These are phyloP conservation scores for Penicillium sp. DNA, from an alignment of 2,329 filamentous ascomycete genomes.

Conservation along the genomic window DNA sequence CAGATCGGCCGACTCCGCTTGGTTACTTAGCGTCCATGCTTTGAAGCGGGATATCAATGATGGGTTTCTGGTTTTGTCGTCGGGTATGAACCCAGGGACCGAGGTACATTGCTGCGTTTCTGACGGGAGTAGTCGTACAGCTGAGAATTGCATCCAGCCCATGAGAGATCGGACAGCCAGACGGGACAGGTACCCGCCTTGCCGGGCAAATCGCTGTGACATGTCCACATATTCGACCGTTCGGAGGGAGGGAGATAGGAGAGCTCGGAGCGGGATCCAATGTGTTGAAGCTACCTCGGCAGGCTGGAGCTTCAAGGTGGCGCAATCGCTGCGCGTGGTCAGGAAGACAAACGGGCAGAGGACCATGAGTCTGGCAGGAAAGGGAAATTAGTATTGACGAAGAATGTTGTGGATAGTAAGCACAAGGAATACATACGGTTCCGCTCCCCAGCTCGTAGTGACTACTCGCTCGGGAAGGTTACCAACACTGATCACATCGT, in stretches of 20 bases:
- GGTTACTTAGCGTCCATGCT: slow-evolving; percentile 32
- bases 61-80: slow-evolving; percentile 26
- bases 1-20: slow-evolving; percentile 34
- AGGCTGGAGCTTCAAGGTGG: slow-evolving; percentile 64
- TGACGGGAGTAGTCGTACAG: slow-evolving; percentile 63
- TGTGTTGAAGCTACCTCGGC: slow-evolving; percentile 69
- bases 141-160: slow-evolving; percentile 69
- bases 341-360: slow-evolving; percentile 70
- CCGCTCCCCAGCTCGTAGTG: slow-evolving; percentile 66
- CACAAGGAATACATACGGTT: slow-evolving; percentile 48
- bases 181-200: slow-evolving; percentile 57
- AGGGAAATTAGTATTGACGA: slow-evolving; percentile 17
- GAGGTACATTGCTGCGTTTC: slow-evolving; percentile 61
- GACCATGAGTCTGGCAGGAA: slow-evolving; percentile 61
- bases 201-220: slow-evolving; percentile 61
- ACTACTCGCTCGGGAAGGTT: slow-evolving; percentile 68
- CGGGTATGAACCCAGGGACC: slow-evolving; percentile 52
- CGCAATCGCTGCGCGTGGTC: slow-evolving; percentile 58
- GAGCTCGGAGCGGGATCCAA: slow-evolving; percentile 66
- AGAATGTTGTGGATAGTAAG: neutral
- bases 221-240: slow-evolving; percentile 67
- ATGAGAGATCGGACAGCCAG: slow-evolving; percentile 59
- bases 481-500: slow-evolving; percentile 54
- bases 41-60: slow-evolving; percentile 31
- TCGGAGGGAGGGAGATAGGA: slow-evolving; percentile 62